phyloP scores from a whole-genome alignment of 805 yeast genomes.

The Saccharomycopsis oosterbeekiorum region DNA sequence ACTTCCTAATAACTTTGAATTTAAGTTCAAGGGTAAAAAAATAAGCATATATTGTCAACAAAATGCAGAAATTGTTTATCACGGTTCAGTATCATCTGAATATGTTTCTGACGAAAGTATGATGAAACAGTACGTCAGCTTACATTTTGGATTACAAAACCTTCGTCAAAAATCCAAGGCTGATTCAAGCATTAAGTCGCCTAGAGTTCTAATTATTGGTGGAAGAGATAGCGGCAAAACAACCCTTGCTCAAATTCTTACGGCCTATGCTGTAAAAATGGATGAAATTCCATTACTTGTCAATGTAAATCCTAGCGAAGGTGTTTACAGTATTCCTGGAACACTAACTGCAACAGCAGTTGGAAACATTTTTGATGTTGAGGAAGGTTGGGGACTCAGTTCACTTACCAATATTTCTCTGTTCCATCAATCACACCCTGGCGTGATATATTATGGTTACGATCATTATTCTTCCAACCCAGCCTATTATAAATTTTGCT shows the following conservation, averaged over 20 bases:
- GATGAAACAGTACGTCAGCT: conserved; percentile 51
- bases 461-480: conserved; percentile 47
- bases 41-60: conserved; percentile 44
- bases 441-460: conserved; percentile 73
- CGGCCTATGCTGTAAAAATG: conserved; percentile 68
- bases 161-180: conserved; percentile 32
- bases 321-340: conserved; percentile 74
- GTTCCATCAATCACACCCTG: conserved; percentile 81
- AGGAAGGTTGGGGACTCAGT: conserved; percentile 69
- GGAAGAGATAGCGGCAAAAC: conserved; percentile 71
- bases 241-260: conserved; percentile 53
- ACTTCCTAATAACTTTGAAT: conserved; percentile 60
- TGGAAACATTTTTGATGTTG: conserved; percentile 71
- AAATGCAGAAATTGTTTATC: conserved; percentile 16
- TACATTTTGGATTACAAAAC: conserved; percentile 70
- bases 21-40: conserved; percentile 44
- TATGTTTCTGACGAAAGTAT: conserved; percentile 66
- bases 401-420: conserved; percentile 65
- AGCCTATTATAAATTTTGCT: conserved; percentile 22
- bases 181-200: conserved; percentile 23
- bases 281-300: conserved; percentile 56
- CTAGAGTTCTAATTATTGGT: conserved; percentile 68
- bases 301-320: conserved; percentile 67
- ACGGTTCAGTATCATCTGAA: conserved; percentile 37
- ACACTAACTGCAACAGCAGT: conserved; percentile 75